Conservation (phyloP, 495 filamentous ascomycete genomes). For the Cryomyces minteri region DNA sequence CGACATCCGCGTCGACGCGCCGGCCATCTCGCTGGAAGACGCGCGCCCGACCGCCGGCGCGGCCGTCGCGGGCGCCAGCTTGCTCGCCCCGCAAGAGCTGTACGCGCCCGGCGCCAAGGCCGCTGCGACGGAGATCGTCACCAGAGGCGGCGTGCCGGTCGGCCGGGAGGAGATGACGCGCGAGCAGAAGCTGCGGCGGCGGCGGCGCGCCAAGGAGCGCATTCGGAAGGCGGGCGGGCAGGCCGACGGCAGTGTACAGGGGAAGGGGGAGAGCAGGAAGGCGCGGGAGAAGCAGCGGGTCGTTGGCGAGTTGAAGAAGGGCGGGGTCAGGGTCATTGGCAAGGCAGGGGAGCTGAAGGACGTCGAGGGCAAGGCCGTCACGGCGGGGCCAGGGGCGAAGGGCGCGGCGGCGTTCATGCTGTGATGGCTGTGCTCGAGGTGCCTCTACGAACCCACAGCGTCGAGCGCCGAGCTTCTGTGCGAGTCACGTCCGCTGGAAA, state of each 20-base stretch:
- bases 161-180: constrained; percentile 78
- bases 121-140: constrained; percentile 44
- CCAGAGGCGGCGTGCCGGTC: constrained; percentile 62
- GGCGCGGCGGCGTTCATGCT: too few species aligned
- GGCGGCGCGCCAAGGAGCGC: constrained; percentile 67
- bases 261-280: constrained; percentile 32
- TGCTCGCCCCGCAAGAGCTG: constrained; percentile 85
- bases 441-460: too few species aligned
- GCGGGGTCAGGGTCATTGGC: constrained; percentile 81
- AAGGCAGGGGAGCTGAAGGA: constrained; percentile 56
- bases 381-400: background rate
- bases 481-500: too few species aligned
- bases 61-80: constrained; percentile 51
- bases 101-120: constrained; percentile 45
- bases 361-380: background rate
- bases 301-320: constrained; percentile 65
- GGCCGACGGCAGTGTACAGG: background rate
- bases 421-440: too few species aligned
- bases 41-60: constrained; percentile 68
- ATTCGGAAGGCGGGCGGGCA: constrained; percentile 36
- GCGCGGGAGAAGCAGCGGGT: constrained; percentile 49
- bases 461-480: too few species aligned
- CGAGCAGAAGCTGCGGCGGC: constrained; percentile 65
- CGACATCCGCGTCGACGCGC: constrained; percentile 74
- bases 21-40: constrained; percentile 86